These are phyloP conservation scores for Crithidia acanthocephali DNA, from an alignment of 208 protist genomes.

Conservation along the genomic window DNA sequence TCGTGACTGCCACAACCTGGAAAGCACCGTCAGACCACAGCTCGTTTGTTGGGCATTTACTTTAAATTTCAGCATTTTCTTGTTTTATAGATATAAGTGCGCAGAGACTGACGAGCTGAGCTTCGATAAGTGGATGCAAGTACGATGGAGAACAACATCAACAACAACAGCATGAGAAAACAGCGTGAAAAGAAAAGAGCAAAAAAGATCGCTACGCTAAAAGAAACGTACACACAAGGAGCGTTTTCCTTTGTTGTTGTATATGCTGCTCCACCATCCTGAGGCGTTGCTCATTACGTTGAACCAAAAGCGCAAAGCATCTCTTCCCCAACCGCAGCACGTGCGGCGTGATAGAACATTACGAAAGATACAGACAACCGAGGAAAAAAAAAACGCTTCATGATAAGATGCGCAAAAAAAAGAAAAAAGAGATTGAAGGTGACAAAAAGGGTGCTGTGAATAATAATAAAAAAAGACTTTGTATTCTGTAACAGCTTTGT, in stretches of 20 bases:
- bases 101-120: background rate
- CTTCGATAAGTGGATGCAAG: background rate
- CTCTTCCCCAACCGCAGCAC: background rate
- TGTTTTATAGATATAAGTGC: background rate
- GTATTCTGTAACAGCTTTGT: no score
- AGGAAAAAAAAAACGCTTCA: slow-evolving; percentile 6
- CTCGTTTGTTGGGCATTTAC: no score
- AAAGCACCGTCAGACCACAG: no score
- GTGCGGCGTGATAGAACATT: no score
- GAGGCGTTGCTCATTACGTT: background rate
- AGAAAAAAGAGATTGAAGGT: slow-evolving; percentile 1
- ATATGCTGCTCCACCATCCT: background rate
- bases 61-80: no score
- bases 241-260: no score
- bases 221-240: no score
- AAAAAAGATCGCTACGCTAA: no score
- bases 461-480: background rate
- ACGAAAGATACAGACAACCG: background rate
- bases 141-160: no score
- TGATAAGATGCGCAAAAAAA: background rate
- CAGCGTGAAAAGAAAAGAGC: no score
- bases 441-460: background rate
- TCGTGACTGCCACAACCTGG: no score
- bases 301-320: background rate
- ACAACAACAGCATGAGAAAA: no score